phyloP scores from a whole-genome alignment of 2,329 filamentous ascomycete genomes.

The Torrubiella hemipterigena region DNA sequence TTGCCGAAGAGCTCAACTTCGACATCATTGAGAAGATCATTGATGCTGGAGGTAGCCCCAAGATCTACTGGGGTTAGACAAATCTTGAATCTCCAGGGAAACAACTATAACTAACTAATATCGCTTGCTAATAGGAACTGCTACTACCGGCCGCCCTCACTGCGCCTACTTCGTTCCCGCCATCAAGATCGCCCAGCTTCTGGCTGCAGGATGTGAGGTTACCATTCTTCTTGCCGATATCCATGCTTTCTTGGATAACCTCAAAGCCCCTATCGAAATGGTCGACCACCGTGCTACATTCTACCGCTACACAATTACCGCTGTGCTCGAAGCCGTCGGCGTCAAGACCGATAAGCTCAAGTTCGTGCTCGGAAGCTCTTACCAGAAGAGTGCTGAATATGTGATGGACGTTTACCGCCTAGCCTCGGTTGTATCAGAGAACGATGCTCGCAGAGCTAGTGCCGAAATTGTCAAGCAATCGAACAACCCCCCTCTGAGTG shows the following conservation, averaged over 20 bases:
- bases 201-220: conserved; percentile 73
- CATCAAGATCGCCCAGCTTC: conserved; percentile 81
- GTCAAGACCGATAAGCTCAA: conserved; percentile 68
- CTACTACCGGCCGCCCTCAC: conserved; percentile 79
- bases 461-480: conserved; percentile 93
- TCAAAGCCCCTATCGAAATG: conserved; percentile 80
- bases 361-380: conserved; percentile 75
- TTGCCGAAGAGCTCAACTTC: conserved; percentile 71
- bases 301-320: conserved; percentile 67
- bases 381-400: conserved; percentile 64
- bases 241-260: conserved; percentile 68
- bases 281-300: conserved; percentile 73
- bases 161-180: conserved; percentile 82
- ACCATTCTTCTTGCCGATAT: conserved; percentile 66
- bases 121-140: conserved; percentile 45
- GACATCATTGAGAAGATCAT: conserved; percentile 70
- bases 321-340: conserved; percentile 63
- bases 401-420: conserved; percentile 82
- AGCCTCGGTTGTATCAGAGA: conserved; percentile 56
- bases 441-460: conserved; percentile 81
- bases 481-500: conserved; percentile 55
- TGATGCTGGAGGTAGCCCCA: conserved; percentile 57
- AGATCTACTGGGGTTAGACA: conserved; percentile 68
- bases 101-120: conserved; percentile 2
- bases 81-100: conserved; percentile 1